A percentile compares a stretch with the other conserved stretches of the same genome.
Conservation (phyloP, 352 stramenopile species). For the Phytophthora meadii region DNA sequence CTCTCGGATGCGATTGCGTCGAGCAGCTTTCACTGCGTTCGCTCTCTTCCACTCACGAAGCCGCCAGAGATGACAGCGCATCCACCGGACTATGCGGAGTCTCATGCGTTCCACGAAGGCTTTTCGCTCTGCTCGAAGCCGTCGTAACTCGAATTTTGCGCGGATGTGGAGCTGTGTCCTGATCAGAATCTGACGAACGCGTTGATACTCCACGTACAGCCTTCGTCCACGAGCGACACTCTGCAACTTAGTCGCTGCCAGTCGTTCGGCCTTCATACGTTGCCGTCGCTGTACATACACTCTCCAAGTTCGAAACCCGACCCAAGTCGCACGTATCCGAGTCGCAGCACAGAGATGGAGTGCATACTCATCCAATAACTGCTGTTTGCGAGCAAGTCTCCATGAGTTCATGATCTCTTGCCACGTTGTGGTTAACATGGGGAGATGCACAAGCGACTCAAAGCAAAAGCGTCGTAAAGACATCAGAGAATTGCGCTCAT, state of each 20-base stretch:
- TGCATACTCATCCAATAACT: slow-evolving; percentile 34
- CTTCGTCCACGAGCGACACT: slow-evolving; percentile 41
- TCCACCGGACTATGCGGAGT: slow-evolving; percentile 54
- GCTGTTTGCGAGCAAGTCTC: slow-evolving; percentile 47
- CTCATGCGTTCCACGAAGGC: slow-evolving; percentile 56
- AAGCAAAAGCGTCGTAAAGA: slow-evolving; percentile 48
- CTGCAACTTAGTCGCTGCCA: slow-evolving; percentile 55
- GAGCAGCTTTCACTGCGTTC: slow-evolving; percentile 49
- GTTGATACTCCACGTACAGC: slow-evolving; percentile 29
- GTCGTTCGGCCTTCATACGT: slow-evolving; percentile 50
- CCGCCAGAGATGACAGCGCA: slow-evolving; percentile 46
- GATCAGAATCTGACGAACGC: slow-evolving; percentile 7
- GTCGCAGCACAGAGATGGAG: slow-evolving; percentile 58
- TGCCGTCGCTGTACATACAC: slow-evolving; percentile 24
- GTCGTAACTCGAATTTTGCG: slow-evolving; percentile 44
- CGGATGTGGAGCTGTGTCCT: slow-evolving; percentile 38
- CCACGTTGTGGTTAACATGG: slow-evolving; percentile 53
- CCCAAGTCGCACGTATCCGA: slow-evolving; percentile 53
- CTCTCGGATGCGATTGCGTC: slow-evolving; percentile 50
- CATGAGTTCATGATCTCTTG: slow-evolving; percentile 52
- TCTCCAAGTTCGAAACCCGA: slow-evolving; percentile 31
- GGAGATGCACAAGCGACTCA: slow-evolving; percentile 52
- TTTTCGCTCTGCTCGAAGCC: slow-evolving; percentile 37
- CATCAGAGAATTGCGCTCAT: neutral
- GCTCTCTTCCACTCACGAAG: slow-evolving; percentile 58